Evolutionary conservation across 495 filamentous ascomycete species (phyloP).

Genomic region (Chaetomidium leptoderma): DNA sequence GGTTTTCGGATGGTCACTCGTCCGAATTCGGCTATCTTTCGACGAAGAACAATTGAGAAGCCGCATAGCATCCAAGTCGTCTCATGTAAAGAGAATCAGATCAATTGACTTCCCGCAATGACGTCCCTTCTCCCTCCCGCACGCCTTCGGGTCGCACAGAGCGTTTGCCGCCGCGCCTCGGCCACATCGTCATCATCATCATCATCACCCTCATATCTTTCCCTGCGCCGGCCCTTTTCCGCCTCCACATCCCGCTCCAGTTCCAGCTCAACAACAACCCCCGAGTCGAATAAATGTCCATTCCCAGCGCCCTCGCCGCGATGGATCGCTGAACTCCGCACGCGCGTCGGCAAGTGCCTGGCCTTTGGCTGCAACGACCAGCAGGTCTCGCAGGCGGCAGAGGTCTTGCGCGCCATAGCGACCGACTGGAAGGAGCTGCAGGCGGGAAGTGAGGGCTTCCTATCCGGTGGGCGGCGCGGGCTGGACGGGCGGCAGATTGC

Average conservation of each 20-base stretch:
- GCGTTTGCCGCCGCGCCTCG: slow-evolving; percentile 1
- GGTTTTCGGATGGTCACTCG: no score
- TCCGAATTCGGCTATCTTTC: no score
- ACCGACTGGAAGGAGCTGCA: slow-evolving; percentile 73
- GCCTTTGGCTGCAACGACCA: slow-evolving; percentile 62
- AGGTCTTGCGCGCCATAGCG: slow-evolving; percentile 57
- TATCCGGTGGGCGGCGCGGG: slow-evolving; percentile 63
- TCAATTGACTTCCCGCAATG: not conserved
- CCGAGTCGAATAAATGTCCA: slow-evolving; percentile 14
- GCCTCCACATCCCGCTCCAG: not conserved
- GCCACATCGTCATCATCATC: no score
- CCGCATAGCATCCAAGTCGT: not conserved
- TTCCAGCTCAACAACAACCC: not conserved
- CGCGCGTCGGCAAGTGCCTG: slow-evolving; percentile 77
- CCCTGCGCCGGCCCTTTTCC: not conserved
- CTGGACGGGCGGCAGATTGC: slow-evolving; percentile 68
- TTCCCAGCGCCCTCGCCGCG: slow-evolving; percentile 39
- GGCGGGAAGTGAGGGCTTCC: slow-evolving; percentile 75
- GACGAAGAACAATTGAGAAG: no score
- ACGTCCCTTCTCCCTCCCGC: not conserved
- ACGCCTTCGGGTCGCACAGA: not conserved
- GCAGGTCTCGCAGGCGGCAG: slow-evolving; percentile 60
- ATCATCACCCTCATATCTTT: not conserved
- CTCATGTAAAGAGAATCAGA: not conserved
- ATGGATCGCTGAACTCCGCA: slow-evolving; percentile 74